A percentile compares a stretch with the other conserved stretches of the same genome.
These are phyloP conservation scores for Tuber borchii DNA, from an alignment of 495 filamentous ascomycete species.

Conservation along the genomic window DNA sequence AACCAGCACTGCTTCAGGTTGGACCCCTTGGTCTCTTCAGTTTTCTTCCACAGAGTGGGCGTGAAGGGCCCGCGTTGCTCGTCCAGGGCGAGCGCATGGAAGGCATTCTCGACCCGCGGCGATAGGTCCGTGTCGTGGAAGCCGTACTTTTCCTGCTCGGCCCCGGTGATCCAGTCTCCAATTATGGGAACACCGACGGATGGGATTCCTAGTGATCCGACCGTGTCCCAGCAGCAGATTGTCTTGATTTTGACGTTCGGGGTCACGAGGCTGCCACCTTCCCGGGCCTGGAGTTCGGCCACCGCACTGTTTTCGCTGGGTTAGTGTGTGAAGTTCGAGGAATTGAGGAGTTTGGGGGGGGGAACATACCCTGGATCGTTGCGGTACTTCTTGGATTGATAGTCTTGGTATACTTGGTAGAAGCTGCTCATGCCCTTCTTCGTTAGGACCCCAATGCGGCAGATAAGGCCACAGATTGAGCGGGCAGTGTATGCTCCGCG, in stretches of 20 bases:
- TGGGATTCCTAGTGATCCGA: constrained; percentile 53
- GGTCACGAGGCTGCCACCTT: constrained; percentile 18
- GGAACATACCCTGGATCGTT: constrained; percentile 18
- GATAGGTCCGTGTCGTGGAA: constrained; percentile 32
- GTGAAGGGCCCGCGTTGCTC: constrained; percentile 59
- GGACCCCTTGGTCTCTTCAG: constrained; percentile 29
- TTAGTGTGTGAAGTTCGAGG: too few species aligned
- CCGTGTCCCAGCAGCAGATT: constrained; percentile 55
- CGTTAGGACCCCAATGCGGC: constrained; percentile 57
- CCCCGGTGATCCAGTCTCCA: constrained; percentile 27
- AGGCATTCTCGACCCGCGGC: constrained; percentile 56
- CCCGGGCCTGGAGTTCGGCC: constrained; percentile 16
- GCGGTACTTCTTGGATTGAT: constrained; percentile 15
- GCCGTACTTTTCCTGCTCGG: constrained; percentile 50
- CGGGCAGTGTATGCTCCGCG: constrained; percentile 66
- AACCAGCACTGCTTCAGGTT: constrained; percentile 67
- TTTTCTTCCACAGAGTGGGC: constrained; percentile 56
- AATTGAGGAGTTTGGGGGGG: background rate
- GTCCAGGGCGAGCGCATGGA: constrained; percentile 66
- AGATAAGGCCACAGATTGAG: constrained; percentile 58
- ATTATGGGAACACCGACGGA: constrained; percentile 22
- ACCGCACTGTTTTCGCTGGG: constrained; percentile 9
- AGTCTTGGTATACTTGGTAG: constrained; percentile 56
- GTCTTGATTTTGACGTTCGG: constrained; percentile 32
- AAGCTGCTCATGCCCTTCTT: constrained; percentile 59